These are phyloP conservation scores for Asterochloris sp. DNA, from an alignment of 139 green algal genomes.

Conservation along the genomic window DNA sequence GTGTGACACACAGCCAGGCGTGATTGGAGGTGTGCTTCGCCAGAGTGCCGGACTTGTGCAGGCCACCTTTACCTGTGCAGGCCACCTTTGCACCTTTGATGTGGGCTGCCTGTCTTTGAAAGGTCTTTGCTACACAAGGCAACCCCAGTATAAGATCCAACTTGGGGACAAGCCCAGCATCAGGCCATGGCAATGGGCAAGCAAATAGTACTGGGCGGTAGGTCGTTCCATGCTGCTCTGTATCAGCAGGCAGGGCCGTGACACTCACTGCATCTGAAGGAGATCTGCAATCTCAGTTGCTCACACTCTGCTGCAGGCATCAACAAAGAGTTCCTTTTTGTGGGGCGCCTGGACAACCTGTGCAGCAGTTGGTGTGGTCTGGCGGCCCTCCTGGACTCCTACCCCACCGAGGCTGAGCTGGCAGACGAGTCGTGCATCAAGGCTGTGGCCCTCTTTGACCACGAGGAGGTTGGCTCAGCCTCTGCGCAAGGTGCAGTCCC, in stretches of 20 bases:
- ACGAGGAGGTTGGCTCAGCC: conserved; percentile 89
- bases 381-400: conserved; percentile 65
- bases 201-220: no score
- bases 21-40: conserved; percentile 33
- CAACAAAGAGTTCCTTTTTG: conserved; percentile 84
- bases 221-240: no score
- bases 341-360: conserved; percentile 95
- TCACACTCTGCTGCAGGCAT: conserved; percentile 42
- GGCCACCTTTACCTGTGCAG: neutral
- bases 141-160: neutral
- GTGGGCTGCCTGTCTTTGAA: neutral
- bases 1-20: conserved; percentile 81
- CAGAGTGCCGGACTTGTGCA: neutral
- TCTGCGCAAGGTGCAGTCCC: conserved; percentile 49
- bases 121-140: neutral
- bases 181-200: no score
- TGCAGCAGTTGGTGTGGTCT: conserved; percentile 72
- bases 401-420: conserved; percentile 28
- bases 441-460: conserved; percentile 89
- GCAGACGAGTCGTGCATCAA: conserved; percentile 69
- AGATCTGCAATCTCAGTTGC: neutral
- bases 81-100: neutral
- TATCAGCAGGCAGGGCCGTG: neutral
- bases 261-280: neutral
- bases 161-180: no score